Evolutionary conservation across 2,329 filamentous ascomycete species (phyloP), one percentile per base, ranked within the genome.

Genomic region (Pseudocercospora cruenta): DNA sequence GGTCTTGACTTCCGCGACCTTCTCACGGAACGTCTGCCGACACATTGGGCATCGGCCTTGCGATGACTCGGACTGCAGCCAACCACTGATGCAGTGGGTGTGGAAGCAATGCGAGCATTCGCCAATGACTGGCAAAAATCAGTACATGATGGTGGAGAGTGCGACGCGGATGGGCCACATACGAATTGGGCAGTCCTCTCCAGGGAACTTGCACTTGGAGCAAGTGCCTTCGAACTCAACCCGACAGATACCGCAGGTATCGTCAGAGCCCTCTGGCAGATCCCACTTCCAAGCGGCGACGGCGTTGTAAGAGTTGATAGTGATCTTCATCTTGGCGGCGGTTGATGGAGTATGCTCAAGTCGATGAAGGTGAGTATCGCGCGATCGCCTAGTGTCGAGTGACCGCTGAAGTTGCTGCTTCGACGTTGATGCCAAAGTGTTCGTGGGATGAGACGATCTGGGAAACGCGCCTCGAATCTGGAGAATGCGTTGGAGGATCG

Each of bases 221-320:
- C 95, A 99, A 26, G 95, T 98, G 66, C 94, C 94, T 78, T 99
- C 95, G 78, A 98, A 99, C 75, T 97, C 92, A 69, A 96, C 94
- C 78, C 96, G 94, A 81, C 95, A 99, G 82, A 99, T 99, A 74
- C 95, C 95, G 75, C 95, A 99, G 69, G 98, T 94, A 78, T 99
- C 94, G 68, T 79, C 78, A 22, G 70, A 65, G 81, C 97, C 94
- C 74, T 97, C 93, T 24, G 94, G 93, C 75, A 98, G 92, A 78
- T 98, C 92, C 95, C 95, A 99, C 70, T 92, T 90, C 95, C 95
- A 99, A 63, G 93, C 94, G 19, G 95, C 95, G 69, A 99, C 93
- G 3, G 93, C 91, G 75, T 95, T 91, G 93, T 94, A 98, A 77
- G 92, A 88, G 75, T 90, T 92, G 81, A 98, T 95, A 57, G 89